Base-by-base conservation (phyloP, 352 stramenopile genomes). In the Globisporangium cystogenes region DNA sequence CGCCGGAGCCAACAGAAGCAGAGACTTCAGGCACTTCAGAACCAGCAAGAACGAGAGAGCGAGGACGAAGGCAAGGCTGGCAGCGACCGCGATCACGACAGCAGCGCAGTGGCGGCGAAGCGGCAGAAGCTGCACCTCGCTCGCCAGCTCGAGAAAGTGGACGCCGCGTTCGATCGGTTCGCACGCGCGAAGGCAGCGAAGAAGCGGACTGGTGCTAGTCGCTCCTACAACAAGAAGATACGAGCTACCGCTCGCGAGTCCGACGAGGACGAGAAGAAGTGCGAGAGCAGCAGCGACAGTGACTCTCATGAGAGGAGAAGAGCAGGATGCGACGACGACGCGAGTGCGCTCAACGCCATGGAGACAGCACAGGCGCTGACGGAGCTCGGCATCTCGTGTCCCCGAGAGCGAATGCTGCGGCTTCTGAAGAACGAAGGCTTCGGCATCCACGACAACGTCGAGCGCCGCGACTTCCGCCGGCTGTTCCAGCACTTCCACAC, bases 321-420 rank as follows among this genome's bases (percentile, higher is more conserved):
- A 42, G 20, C 40, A 1, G 16, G 45, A n/a, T 60, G 27, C 1
- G 37, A 57, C 15, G 4, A 5, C 23, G 53, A 24, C 10, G 55
- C 8, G 2, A n/a, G 37, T 4, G 62, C 59, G 43, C 21, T 86
- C 27, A 74, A 66, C 33, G 67, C 65, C 7, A 55, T 85, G 3
- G 74, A 88, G 53, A 75, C 77, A 7, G 69, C 75, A 4, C 82
- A 93, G 66, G 82, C 79, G 39, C 60, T 84, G n/a, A 55, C 77
- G n/a, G 78, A 92, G 33, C 64, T 93, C 21, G 79, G 77, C 15
- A 54, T 78, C n/a, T 64, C 57, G 23, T 86, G 73, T 33, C 82
- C 72, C 21, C 75, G 67, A 6, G 75, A 83, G 37, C 78, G 87
- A 59, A 55, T 89, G 18, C 45, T 92, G 47, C 67, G 73, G 2